These are phyloP conservation scores for Puccinia novopanici DNA, from an alignment of 1,284 basidiomycete genomes.

Conservation along the genomic window DNA sequence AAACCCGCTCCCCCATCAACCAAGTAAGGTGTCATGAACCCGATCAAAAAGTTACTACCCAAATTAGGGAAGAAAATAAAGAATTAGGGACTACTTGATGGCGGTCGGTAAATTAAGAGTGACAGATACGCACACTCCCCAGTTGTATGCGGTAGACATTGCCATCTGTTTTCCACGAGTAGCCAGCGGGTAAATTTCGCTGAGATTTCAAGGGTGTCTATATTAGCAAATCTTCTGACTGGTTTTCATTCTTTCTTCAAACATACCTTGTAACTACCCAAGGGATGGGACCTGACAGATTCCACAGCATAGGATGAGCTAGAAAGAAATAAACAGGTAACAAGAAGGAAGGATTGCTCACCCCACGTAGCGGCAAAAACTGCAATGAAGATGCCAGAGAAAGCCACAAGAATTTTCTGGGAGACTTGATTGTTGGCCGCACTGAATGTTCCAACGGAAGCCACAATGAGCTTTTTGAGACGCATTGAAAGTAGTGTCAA, in stretches of 20 bases:
- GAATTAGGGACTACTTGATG: too few species aligned
- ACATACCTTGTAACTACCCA: constrained; percentile 49
- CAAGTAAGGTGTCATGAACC: constrained; percentile 72
- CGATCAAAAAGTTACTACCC: constrained; percentile 65
- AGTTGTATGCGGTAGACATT: constrained; percentile 71
- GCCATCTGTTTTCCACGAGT: constrained; percentile 78
- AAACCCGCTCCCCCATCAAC: constrained; percentile 66
- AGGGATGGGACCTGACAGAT: constrained; percentile 37
- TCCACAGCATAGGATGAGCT: neutral
- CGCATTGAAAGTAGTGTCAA: neutral
- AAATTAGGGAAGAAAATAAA: too few species aligned
- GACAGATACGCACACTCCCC: constrained; percentile 60
- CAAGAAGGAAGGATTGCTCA: constrained; percentile 19
- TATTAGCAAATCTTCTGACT: neutral
- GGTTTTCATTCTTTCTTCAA: neutral
- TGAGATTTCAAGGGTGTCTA: constrained; percentile 31
- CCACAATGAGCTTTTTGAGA: constrained; percentile 54
- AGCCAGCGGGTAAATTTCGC: constrained; percentile 61
- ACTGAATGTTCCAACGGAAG: constrained; percentile 67
- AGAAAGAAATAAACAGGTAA: neutral
- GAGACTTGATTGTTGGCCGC: constrained; percentile 61
- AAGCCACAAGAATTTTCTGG: constrained; percentile 68
- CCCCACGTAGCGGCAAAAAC: constrained; percentile 58
- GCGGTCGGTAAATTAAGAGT: too few species aligned
- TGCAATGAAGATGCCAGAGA: constrained; percentile 58